phyloP scores from a whole-genome alignment of 2,329 filamentous ascomycete genomes.

The Beauveria bassiana region DNA sequence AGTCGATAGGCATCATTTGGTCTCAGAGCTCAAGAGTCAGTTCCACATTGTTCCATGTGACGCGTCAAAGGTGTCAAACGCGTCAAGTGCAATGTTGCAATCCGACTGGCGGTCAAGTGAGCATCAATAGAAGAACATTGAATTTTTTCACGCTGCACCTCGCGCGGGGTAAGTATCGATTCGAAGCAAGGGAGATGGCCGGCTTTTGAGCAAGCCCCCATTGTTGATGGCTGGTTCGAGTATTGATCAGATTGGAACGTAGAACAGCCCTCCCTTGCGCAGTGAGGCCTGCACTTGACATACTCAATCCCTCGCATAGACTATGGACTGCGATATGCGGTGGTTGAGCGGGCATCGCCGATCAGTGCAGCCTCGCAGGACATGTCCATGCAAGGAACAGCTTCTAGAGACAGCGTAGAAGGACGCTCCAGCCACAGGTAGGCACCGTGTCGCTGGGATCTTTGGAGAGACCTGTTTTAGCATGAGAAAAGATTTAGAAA shows the following conservation, averaged over 20 bases:
- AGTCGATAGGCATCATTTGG: background rate
- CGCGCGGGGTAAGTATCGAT: background rate
- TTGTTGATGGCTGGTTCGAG: background rate
- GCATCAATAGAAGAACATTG: background rate
- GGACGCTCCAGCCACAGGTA: background rate
- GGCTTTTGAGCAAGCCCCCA: background rate
- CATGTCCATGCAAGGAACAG: background rate
- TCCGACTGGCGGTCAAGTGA: background rate
- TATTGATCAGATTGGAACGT: background rate
- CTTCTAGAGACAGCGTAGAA: slow-evolving; percentile 9
- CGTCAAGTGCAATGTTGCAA: background rate
- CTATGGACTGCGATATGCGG: background rate
- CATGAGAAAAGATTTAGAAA: background rate
- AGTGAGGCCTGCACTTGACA: background rate
- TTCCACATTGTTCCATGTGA: background rate
- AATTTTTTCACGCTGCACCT: background rate
- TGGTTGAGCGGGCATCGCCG: background rate
- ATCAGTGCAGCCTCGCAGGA: background rate
- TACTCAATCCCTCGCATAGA: background rate
- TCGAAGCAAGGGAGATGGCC: background rate
- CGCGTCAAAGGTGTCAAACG: background rate
- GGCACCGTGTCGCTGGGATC: background rate
- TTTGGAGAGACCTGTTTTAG: background rate
- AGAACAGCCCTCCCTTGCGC: background rate
- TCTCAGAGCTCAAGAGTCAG: background rate